These are phyloP conservation scores for Rhynchospora breviuscula DNA, from an alignment of 176 grass and related monocot species.

Conservation along the genomic window DNA sequence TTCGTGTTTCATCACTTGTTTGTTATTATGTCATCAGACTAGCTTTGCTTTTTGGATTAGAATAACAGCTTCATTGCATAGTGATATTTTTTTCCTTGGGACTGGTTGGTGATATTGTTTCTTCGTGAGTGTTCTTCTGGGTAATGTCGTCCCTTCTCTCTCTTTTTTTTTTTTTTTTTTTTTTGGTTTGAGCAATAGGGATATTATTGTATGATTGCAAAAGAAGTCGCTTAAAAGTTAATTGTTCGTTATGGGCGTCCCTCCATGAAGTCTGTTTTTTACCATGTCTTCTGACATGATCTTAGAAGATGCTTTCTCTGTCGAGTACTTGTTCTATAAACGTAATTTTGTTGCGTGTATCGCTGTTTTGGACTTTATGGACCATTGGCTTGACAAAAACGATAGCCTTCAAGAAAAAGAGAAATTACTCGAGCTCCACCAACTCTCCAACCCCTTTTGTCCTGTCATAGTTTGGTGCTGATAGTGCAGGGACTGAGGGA, in stretches of 20 bases:
- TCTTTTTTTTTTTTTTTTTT: not conserved
- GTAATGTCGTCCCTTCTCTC: too few relatives aligned
- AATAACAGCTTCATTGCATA: constrained; percentile 3
- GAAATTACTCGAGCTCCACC: too few relatives aligned
- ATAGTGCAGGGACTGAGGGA: not conserved
- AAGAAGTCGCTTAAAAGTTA: too few relatives aligned
- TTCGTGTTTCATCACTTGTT: constrained; percentile 13
- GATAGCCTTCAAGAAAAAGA: too few relatives aligned
- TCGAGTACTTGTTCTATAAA: not conserved
- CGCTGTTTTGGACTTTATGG: not conserved
- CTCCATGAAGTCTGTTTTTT: not conserved
- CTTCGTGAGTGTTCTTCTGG: not conserved
- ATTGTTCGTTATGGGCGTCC: too few relatives aligned
- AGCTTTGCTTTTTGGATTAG: constrained; percentile 19
- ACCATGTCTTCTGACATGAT: not conserved
- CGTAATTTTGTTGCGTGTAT: not conserved
- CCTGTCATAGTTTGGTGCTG: not conserved
- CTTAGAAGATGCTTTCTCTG: not conserved
- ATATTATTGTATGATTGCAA: not conserved
- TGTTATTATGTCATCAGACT: not conserved
- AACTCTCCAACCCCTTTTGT: too few relatives aligned
- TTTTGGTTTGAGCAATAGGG: not conserved
- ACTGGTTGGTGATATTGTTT: not conserved
- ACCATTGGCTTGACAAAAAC: too few relatives aligned
- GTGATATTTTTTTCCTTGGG: not conserved